Base-by-base conservation (phyloP, 257 asterid species). In the Nicotiana paniculata region DNA sequence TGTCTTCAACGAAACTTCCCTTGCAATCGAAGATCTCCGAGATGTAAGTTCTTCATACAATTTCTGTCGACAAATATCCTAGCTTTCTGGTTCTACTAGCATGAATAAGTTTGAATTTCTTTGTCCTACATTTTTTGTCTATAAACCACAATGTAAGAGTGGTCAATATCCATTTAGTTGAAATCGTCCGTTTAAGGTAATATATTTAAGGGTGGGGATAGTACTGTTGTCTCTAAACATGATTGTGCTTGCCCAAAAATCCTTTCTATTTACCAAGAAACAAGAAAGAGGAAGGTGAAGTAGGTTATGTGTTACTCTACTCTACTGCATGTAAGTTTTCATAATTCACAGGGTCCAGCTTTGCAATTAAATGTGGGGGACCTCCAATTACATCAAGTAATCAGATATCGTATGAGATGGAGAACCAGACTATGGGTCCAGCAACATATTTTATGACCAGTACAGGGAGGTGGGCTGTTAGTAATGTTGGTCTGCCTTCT, bases 311-410 rank as follows among this genome's bases (percentile, higher is more conserved):
- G 59, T 70, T 37, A 59, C 16, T 39, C 82, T 78, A 80, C 51
- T 63, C 59, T 39, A 61, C 37, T 46, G 64, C 62, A 46, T 26
- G 62, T 24, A 16, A 74, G 37, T 48, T 48, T 21, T 74, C 39
- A 46, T 74, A 12, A 46, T 74, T 48, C 68, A 84, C 90, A 95
- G 98, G 93, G 86, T 95, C 86, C 81, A 76, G 69, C 79, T 95
- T 95, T 85, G 90, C 96, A 61, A 81, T 91, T 57, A 95, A 90
- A 55, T 91, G 96, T 74, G 97, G 98, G 12, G 98, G 97, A 46
- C 90, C 48, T 69, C 88, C 80, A 79, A 86, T 88, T 74, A 88
- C 74, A 65, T 88, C 96, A 13, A 83, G 85, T 17, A 39, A 79
- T 62, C 86, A 77, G 75, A 83, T 82, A 64, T 69, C 65, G 51